Base-by-base conservation (phyloP, 768 basidiomycete species). In the Boletus subcaerulescens region DNA sequence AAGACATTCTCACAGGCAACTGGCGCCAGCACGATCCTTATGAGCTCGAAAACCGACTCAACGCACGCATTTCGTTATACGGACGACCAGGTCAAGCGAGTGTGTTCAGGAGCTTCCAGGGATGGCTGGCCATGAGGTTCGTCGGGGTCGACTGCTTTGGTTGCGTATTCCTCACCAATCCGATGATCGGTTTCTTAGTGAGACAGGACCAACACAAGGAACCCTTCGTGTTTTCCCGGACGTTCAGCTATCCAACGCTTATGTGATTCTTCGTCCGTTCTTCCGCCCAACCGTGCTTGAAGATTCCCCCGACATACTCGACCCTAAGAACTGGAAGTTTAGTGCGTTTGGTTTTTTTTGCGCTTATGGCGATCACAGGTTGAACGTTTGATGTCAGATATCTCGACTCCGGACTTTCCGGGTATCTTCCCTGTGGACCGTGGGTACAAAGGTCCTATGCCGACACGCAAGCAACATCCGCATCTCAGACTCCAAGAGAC, bases 201-300 rank as follows among this genome's bases (percentile, higher is more conserved):
- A 86, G 60, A 90, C 83, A 13, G 85, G 76, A 1, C 88, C 88
- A 0, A 79, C 74, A 1, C 78, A 90, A 65, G 89, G 89, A 38
- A 87, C 86, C 3, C 71, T 88, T 18, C 80, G 74, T 56, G 84
- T 90, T 32, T 89, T 82, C 67, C 87, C 89, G 2, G 78, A 83
- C 55, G 76, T 91, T 36, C 61, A 76, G 18, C 70, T 90, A 6
- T 83, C 85, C 11, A 90, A 87, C 53, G 81, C 87, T 0, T 91
- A 91, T 65, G 76, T 79, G 56, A 84, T 91, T 33, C 75, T 92
- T 6, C 78, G 89, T 17, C 89, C 89, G 0, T 91, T 92, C 79
- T 89, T 91, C 76, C 75, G 74, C 12, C 80, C 80, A 0, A 68
- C 72, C 3, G 76, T 78, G 18, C 61, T 74, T 0, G 58, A 64